Evolutionary conservation across 176 grass and related monocot genomes (phyloP).

Genomic region (Aegilops bicornis): DNA sequence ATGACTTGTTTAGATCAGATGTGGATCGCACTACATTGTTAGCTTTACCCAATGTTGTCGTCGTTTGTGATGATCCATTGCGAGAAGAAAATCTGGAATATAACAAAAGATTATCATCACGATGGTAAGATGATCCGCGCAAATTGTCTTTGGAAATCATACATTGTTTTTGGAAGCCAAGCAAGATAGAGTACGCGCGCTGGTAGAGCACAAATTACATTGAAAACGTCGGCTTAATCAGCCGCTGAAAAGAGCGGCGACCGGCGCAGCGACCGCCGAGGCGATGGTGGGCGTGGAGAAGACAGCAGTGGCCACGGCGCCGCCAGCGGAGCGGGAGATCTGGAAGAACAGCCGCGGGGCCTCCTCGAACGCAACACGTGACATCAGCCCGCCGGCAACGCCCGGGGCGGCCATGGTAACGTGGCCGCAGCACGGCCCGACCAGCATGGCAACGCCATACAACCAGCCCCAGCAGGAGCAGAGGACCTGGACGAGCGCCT

Average conservation of each 20-base stretch:
- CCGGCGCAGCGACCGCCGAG: neutral
- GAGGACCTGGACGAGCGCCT: neutral
- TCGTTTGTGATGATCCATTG: too few relatives aligned
- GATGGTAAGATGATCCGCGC: too few relatives aligned
- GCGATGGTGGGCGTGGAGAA: neutral
- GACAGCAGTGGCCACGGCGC: neutral
- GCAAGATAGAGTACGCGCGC: neutral
- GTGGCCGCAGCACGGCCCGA: neutral
- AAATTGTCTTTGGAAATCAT: too few relatives aligned
- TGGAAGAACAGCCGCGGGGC: neutral
- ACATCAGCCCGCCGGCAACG: neutral
- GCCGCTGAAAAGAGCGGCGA: neutral
- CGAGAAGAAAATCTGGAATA: too few relatives aligned
- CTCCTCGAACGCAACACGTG: constrained; percentile 6
- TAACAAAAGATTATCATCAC: too few relatives aligned
- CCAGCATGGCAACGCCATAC: neutral
- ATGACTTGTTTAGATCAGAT: too few relatives aligned
- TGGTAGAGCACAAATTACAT: neutral
- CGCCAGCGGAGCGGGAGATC: neutral
- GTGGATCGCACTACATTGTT: too few relatives aligned
- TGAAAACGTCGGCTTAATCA: neutral
- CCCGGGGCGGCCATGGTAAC: constrained; percentile 34
- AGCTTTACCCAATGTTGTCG: too few relatives aligned
- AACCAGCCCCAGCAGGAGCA: neutral
- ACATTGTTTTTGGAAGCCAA: too few relatives aligned